Evolutionary conservation across 1,284 basidiomycete genomes (phyloP), one percentile per base, ranked within the genome.

Genomic region (Trametes pubescens): DNA sequence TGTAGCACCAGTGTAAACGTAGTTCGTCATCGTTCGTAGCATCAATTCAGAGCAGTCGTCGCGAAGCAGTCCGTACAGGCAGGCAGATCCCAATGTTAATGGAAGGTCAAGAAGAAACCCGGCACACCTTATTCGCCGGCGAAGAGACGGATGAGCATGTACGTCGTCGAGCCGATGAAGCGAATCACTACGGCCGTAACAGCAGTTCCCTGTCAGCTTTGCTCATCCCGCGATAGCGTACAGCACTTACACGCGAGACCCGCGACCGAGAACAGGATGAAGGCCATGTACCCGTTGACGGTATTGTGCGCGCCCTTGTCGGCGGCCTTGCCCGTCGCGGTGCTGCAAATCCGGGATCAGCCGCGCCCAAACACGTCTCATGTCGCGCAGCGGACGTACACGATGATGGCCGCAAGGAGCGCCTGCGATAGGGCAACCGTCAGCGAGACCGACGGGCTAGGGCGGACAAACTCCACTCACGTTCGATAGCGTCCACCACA

Each of bases 401-500:
- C 79, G 56, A 96, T 90, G 52, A 82, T 84, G 29, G 91, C 92
- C 6, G 86, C 93, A 2, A 96, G 80, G 1, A 91, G 82, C 4
- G 84, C 93, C 86, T 90, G 61, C 2, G 67, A 60, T 53, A 57
- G 38, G 40, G 51, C 46, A 44, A 56, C 53, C 9, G 53, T 58
- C 51, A 72, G 64, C 57, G 32, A 61, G 66, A 52, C 43, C 46
- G 16, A 6, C 38, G 21, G 67, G 29, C 52, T 46, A 37, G 16
- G 62, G 51, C 35, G 51, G 40, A 52, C 34, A 32, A 72, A 61
- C 54, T 34, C 26, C 29, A 77, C 82, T 73, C 64, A 88, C 90
- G 76, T 96, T 96, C 47, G 88, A 88, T 73, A 97, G 78, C 0
- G 91, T 92, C 94, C 94, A 96, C 14, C 88, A 86, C 66, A 95